Percentiles rank a stretch among this genome's conserved stretches.
Evolutionary conservation across 768 basidiomycete genomes (phyloP).

Genomic region (Pleurotus pulmonarius): DNA sequence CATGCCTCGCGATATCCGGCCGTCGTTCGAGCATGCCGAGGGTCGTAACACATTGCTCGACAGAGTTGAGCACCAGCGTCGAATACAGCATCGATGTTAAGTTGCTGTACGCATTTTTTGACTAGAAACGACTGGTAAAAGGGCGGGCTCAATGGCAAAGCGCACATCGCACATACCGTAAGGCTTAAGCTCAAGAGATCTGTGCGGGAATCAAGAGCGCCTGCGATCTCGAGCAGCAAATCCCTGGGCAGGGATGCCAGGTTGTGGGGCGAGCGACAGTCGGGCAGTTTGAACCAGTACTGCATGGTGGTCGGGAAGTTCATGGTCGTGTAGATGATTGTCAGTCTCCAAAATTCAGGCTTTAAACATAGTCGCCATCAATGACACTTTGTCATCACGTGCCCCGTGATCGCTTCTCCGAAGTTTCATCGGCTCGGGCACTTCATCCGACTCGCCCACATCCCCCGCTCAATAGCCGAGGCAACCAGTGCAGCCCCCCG

Average conservation of each 20-base stretch:
- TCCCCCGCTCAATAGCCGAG: slow-evolving; percentile 4
- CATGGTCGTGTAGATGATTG: neutral
- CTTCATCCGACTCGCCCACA: neutral
- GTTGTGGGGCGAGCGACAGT: neutral
- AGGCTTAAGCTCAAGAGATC: slow-evolving; percentile 60
- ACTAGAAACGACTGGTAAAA: too few relatives aligned
- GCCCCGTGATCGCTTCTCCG: neutral
- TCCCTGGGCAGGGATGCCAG: slow-evolving; percentile 44
- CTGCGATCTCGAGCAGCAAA: slow-evolving; percentile 63
- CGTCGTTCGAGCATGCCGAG: slow-evolving; percentile 57
- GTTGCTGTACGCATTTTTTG: slow-evolving; percentile 41
- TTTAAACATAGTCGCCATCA: neutral
- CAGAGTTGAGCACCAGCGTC: slow-evolving; percentile 48
- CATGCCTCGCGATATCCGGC: slow-evolving; percentile 62
- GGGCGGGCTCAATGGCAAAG: neutral
- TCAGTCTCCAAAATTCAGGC: neutral
- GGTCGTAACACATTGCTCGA: slow-evolving; percentile 59
- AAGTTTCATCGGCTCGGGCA: neutral
- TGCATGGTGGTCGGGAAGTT: neutral
- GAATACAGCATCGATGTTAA: slow-evolving; percentile 60
- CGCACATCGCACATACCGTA: slow-evolving; percentile 40
- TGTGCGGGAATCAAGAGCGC: slow-evolving; percentile 42
- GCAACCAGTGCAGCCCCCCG: too few relatives aligned
- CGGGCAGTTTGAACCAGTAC: neutral
- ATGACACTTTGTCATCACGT: neutral